phyloP scores from a whole-genome alignment of 495 filamentous ascomycete genomes.

The Staphylotrichum tortipilum region DNA sequence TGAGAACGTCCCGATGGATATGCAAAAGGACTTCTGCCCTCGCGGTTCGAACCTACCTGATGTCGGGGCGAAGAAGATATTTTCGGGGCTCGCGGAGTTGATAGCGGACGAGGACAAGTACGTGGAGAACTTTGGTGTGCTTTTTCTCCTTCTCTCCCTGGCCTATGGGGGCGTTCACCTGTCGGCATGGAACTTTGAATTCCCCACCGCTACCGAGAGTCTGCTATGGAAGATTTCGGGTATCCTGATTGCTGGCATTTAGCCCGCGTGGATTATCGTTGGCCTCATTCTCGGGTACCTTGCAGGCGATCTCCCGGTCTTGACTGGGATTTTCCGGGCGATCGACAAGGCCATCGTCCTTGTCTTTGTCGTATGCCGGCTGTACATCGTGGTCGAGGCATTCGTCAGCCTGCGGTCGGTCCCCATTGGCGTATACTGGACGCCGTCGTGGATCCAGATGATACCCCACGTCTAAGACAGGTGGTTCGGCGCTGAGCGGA shows the following conservation, averaged over 20 bases:
- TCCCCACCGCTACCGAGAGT: conserved; percentile 1
- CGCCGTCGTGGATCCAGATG: conserved; percentile 15
- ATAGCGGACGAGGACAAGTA: no score
- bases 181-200: conserved; percentile 5
- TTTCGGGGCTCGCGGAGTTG: no score
- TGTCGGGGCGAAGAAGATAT: no score
- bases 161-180: conserved; percentile 6
- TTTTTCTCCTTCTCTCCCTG: not conserved
- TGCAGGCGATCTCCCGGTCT: no score
- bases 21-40: no score
- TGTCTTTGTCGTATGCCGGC: not conserved
- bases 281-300: no score
- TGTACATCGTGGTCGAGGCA: conserved; percentile 6
- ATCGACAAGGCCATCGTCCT: not conserved
- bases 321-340: no score
- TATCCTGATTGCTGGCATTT: not conserved
- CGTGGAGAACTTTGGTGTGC: not conserved
- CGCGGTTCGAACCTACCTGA: no score
- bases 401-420: conserved; percentile 4
- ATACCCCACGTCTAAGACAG: conserved; percentile 12
- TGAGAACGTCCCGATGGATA: no score
- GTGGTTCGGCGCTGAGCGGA: no score
- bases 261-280: no score
- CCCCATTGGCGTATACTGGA: conserved; percentile 9
- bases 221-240: conserved; percentile 4